Evolutionary conservation across 2,329 filamentous ascomycete species (phyloP), one percentile per base, ranked within the genome.

Genomic region (Ophiosphaerella korrae): DNA sequence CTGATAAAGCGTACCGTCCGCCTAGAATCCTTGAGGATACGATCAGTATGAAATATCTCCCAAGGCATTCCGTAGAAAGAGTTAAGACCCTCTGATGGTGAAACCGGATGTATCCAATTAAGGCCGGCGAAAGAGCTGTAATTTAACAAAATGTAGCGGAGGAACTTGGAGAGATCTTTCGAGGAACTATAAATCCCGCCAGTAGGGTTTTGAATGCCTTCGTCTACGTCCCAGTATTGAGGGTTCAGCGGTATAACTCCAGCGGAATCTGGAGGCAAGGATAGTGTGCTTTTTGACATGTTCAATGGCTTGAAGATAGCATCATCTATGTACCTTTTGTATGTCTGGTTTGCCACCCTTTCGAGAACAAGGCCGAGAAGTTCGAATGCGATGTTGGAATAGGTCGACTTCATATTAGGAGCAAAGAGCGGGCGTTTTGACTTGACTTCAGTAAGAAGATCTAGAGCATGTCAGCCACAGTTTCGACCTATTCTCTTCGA

Each of bases 31-130:
- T 56, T 43, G 1, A 80, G 62, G n/a, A 78, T 68, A 5, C 65
- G 65, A 33, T 75, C 70, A 2, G 73, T 76, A 0, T 76, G 73
- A 36, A 75, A 75, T 0, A 77, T 79, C 57, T 80, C 78, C 74
- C 77, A 81, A 0, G 77, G 77, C 65, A 77, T 75, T 3, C 77
- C 78, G 48, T 78, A 79, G 49, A 75, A 78, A 0, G 64, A 72
- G 21, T 73, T 54, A 12, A 74, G 43, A 0, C 74, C 74, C 1
- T 63, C 64, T 0, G 67, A 54, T 34, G 68, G 74, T 3, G 74
- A 77, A 1, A 64, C 70, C 0, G 77, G 76, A 36, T 75, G 53
- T 7, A 78, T 53, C 77, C 77, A 80, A 48, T 79, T 79, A 6
- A 76, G 37, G 0, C 74, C 71, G 3, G 66, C 74, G 18, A 79